Evolutionary conservation across 106 monocot species (phyloP), one percentile per base, ranked within the genome.

Genomic region (Dendrobium catenatum): DNA sequence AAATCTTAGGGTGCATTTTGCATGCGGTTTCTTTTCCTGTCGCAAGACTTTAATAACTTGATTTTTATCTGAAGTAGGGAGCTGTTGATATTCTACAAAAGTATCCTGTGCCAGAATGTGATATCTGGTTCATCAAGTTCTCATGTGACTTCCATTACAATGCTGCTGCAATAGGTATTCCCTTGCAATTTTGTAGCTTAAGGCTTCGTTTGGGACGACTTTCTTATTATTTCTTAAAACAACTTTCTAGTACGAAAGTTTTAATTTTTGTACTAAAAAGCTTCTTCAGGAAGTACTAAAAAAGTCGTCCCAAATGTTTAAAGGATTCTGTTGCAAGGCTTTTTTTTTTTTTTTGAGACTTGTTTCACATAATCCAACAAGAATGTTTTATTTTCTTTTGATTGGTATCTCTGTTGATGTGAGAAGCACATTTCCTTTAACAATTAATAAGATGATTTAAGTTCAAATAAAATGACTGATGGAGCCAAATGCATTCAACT

Each of bases 91-190:
- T 96, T 82, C 96, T 96, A 80, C 96, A 94, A 58, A 96, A 92
- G 70, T 96, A 96, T 31, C 94, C 96, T 85, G 96, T 94, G 48
- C 96, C 94, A 74, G 94, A 96, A 56, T 96, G 94, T 85, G 89
- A 91, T 81, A 92, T 92, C 66, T 92, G 92, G 92, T 92, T 92
- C 80, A 92, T 92, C 80, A 96, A 94, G 67, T 96, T 96, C 84
- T 96, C 96, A 20, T 96, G 93, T 83, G 94, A 96, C 85, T 96
- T 96, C 81, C 90, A 96, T 83, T 96, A 87, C 82, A 96, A 93
- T 90, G 79, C 91, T 67, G 79, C 85, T 74, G 91, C 93, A 73
- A 93, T 96, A 76, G 96, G 96, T 96, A 96, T 78, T 51, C 42
- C 22, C 42, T 2, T 75, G 76, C 33, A 29, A 67, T 72, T 20